phyloP scores from a whole-genome alignment of 2,329 filamentous ascomycete species.

The Alternaria hordeiaustralica region DNA sequence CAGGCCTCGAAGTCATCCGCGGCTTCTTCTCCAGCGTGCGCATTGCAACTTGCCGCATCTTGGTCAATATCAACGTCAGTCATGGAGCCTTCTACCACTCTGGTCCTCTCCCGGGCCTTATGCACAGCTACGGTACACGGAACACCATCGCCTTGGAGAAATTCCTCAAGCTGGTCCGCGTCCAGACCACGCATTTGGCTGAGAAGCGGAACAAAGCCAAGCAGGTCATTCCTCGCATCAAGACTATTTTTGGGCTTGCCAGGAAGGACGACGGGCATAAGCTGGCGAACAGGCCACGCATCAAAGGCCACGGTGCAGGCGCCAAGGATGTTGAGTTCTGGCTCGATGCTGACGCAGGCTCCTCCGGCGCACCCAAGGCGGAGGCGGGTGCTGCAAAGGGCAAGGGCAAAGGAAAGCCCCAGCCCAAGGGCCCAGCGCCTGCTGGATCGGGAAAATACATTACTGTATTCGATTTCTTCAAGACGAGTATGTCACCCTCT shows the following conservation, averaged over 20 bases:
- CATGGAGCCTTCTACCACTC: conserved; percentile 62
- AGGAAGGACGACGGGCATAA: conserved; percentile 44
- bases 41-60: conserved; percentile 60
- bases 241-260: conserved; percentile 50
- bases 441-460: conserved; percentile 22
- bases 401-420: conserved; percentile 17
- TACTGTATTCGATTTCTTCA: conserved; percentile 30
- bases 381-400: conserved; percentile 13
- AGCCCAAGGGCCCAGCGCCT: not conserved
- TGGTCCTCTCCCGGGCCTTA: conserved; percentile 44
- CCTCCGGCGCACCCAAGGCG: conserved; percentile 5
- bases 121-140: conserved; percentile 21
- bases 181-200: conserved; percentile 46
- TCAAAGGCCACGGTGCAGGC: conserved; percentile 20
- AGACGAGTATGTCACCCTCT: conserved; percentile 6
- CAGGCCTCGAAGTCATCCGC: conserved; percentile 62
- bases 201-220: conserved; percentile 42
- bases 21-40: conserved; percentile 68
- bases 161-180: conserved; percentile 48
- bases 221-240: conserved; percentile 44
- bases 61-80: conserved; percentile 68
- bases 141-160: conserved; percentile 31
- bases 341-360: conserved; percentile 14
- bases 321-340: conserved; percentile 34
- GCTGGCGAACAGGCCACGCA: conserved; percentile 20